Evolutionary conservation across 2,329 filamentous ascomycete species (phyloP), one percentile per base, ranked within the genome.

Genomic region (Gyromitra esculenta): DNA sequence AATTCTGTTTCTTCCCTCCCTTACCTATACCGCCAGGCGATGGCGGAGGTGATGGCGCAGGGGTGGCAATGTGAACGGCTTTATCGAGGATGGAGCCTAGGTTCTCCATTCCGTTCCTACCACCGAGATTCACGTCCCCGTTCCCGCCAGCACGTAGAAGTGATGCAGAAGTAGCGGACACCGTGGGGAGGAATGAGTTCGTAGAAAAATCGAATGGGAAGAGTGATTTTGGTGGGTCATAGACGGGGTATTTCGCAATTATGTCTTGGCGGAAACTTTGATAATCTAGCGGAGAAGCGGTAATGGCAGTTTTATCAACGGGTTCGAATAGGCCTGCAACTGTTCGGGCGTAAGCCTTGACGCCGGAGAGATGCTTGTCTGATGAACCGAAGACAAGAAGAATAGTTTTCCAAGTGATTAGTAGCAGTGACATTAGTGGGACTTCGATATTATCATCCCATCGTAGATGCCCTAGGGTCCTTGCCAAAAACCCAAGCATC

Each of bases 31-130:
- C 94, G 43, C 91, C 91, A 0, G 96, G 96, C 0, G 95, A 97
- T 0, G 96, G 96, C 0, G 96, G 96, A 31, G 96, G 96, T 0
- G 96, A 99, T 0, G 96, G 96, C 0, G 94, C 95, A 0, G 96
- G 96, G 0, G 96, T 99, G n/a, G 96, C 96, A 80, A 99, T 99
- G 83, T 99, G 96, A 5, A 99, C 95, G 5, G 96, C 93, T 81
- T 98, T 95, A 82, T 98, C 90, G 35, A 99, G 87, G 81, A 99
- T 98, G 0, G 94, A 97, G 35, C 67, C 75, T 15, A 78, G 75
- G 39, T 79, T 76, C 41, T 78, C 77, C 43, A 84, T 83, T 70
- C 84, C 85, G 6, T 82, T 83, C 65, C 83, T 82, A 13, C 83
- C 80, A 31, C 84, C 76, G 21, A 79, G 76, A 48, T 75, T 68